A percentile compares a stretch with the other conserved stretches of the same genome.
Evolutionary conservation across 2,329 filamentous ascomycete species (phyloP).

Genomic region (Colletotrichum sp.): DNA sequence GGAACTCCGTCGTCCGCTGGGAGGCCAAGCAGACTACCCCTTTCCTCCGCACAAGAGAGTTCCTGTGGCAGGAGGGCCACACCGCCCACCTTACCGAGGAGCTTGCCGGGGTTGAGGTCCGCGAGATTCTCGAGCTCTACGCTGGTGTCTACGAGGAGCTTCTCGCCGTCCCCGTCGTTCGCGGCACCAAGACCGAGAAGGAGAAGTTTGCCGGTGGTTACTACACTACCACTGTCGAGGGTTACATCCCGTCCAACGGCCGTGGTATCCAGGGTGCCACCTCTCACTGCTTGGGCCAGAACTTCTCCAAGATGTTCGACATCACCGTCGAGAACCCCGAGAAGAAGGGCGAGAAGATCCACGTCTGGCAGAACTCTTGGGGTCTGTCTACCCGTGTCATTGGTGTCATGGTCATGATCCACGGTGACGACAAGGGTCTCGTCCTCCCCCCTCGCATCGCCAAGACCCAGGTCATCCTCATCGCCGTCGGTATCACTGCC

Average conservation of each 20-base stretch:
- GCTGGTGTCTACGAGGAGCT: conserved; percentile 92
- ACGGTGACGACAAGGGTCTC: conserved; percentile 93
- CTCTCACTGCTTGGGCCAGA: conserved; percentile 93
- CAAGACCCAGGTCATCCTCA: conserved; percentile 83
- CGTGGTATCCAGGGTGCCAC: conserved; percentile 97
- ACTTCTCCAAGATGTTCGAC: conserved; percentile 99
- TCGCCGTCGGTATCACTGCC: conserved; percentile 92
- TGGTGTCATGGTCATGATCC: conserved; percentile 98
- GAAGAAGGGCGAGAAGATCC: conserved; percentile 78
- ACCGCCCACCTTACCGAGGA: conserved; percentile 86
- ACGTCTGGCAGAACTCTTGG: conserved; percentile 99
- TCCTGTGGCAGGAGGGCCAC: conserved; percentile 98
- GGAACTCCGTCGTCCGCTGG: conserved; percentile 94
- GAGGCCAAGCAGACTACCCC: conserved; percentile 92
- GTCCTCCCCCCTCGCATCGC: conserved; percentile 91
- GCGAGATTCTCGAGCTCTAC: conserved; percentile 93
- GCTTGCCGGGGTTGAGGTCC: conserved; percentile 82
- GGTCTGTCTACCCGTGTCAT: conserved; percentile 96
- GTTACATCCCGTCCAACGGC: conserved; percentile 94
- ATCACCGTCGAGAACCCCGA: conserved; percentile 94
- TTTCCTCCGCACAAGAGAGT: conserved; percentile 92
- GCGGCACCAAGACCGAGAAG: conserved; percentile 93
- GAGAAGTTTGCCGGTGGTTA: conserved; percentile 97
- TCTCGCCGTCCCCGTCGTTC: conserved; percentile 92
- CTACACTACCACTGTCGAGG: conserved; percentile 97